Base-by-base conservation (phyloP, 805 yeast species). In the Wickerhamiella hasegawae region DNA sequence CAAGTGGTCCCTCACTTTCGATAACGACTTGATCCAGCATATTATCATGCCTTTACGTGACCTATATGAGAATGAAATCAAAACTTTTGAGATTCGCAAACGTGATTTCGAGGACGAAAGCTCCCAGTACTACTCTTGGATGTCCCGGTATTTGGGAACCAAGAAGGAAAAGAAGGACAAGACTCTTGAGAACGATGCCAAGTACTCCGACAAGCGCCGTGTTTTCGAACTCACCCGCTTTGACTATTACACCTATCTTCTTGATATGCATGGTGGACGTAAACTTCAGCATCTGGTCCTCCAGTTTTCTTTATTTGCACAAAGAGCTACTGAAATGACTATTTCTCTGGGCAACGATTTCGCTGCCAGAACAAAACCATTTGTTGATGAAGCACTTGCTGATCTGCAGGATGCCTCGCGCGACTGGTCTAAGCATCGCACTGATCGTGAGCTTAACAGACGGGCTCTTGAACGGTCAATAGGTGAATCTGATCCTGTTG, bases 21-120 rank as follows among this genome's bases (percentile, higher is more conserved):
- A 50, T 16, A 38, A 41, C 23, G 60, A 59, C 23, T 42, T 62
- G 30, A 48, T 51, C 12, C 35, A 38, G 18, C 46, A 46, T 30
- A 51, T 62, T 10, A 48, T 62, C 18, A 60, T 57, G 34, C 66
- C 66, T 4, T 39, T 62, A 35, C 48, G 55, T 31, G 44, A 46
- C 36, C 44, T 60, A 18, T 62, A 62, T 44, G 67, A 63, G 19
- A 46, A 39, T 32, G 68, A 62, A 22, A 55, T 62, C 41, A 62
- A 62, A 43, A 33, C 51, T 12, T 58, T 58, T 30, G 67, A 62
- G 22, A 34, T 42, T 18, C 51, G 58, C 30, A 61, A 62, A 35
- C 52, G 59, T 23, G 66, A 62, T 31, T 62, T 62, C 45, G 67
- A 63, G 35, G 68, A 63, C 32, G 63, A 59, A 34, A 57, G 63